phyloP scores from a whole-genome alignment of 169 alveolate genomes.

The Eimeria falciformis region DNA sequence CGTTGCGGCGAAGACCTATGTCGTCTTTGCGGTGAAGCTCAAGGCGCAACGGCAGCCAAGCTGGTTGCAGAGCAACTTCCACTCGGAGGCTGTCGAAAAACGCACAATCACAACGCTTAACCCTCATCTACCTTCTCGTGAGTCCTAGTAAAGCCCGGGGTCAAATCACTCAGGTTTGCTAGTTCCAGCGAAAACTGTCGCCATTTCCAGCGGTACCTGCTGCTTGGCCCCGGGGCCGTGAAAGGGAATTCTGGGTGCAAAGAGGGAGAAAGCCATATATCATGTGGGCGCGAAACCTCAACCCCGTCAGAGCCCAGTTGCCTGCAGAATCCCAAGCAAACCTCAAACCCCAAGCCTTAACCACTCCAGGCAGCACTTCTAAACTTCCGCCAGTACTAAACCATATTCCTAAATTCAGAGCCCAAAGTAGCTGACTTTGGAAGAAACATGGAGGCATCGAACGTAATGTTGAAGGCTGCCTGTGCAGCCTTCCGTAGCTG shows the following conservation, averaged over 20 bases:
- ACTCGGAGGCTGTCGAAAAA: slow-evolving; percentile 20
- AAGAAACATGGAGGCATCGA: slow-evolving; percentile 57
- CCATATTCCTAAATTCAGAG: not conserved
- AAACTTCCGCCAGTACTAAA: not conserved
- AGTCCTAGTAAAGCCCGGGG: too few species aligned
- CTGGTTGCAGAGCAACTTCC: slow-evolving; percentile 70
- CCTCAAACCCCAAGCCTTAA: not conserved
- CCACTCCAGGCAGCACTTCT: not conserved
- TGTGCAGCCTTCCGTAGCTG: slow-evolving; percentile 54
- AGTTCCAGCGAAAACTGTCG: too few species aligned
- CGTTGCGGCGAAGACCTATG: slow-evolving; percentile 30
- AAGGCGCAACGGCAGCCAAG: slow-evolving; percentile 76
- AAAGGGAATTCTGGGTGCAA: slow-evolving; percentile 44
- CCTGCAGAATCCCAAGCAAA: slow-evolving; percentile 13
- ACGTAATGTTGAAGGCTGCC: slow-evolving; percentile 48
- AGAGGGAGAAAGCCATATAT: slow-evolving; percentile 62
- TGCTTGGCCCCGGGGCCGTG: slow-evolving; percentile 48
- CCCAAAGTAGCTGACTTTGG: not conserved
- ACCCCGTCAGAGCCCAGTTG: slow-evolving; percentile 51
- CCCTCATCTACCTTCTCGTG: too few species aligned
- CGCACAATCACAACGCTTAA: too few species aligned
- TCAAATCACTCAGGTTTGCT: too few species aligned
- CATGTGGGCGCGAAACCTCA: slow-evolving; percentile 51
- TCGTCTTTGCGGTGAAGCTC: slow-evolving; percentile 56
- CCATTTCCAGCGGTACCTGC: slow-evolving; percentile 21